phyloP scores from a whole-genome alignment of 1,284 basidiomycete species.

The Gymnopus androsaceus region DNA sequence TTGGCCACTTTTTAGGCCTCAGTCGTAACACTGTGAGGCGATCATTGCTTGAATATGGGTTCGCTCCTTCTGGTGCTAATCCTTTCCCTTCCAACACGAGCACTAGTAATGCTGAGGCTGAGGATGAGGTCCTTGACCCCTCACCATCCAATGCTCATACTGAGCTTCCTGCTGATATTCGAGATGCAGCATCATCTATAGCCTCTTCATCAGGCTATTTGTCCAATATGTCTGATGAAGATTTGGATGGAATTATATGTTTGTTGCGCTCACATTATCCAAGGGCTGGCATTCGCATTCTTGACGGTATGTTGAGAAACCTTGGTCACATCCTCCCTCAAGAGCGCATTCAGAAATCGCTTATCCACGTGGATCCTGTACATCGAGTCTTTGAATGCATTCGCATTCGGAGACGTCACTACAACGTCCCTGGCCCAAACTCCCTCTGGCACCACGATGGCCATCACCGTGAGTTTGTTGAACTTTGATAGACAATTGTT shows the following conservation, averaged over 20 bases:
- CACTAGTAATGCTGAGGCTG: background rate
- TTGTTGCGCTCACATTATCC: conserved; percentile 14
- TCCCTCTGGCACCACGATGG: conserved; percentile 21
- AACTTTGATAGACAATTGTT: background rate
- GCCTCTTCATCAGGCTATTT: background rate
- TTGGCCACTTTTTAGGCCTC: conserved; percentile 26
- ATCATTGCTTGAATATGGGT: conserved; percentile 26
- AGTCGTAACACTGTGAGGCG: conserved; percentile 20
- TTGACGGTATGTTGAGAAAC: conserved; percentile 12
- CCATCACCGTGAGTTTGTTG: conserved; percentile 9
- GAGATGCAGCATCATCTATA: background rate
- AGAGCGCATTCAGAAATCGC: conserved; percentile 9
- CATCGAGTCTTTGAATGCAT: conserved; percentile 17
- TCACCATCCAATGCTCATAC: too few species aligned
- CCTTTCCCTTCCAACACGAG: conserved; percentile 6
- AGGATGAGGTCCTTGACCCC: too few species aligned
- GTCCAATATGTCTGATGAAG: conserved; percentile 1
- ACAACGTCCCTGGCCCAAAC: conserved; percentile 16
- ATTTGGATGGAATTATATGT: conserved; percentile 12
- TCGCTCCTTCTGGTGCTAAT: conserved; percentile 20
- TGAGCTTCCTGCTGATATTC: background rate
- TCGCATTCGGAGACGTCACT: conserved; percentile 6
- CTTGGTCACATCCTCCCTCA: conserved; percentile 13
- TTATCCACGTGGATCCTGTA: conserved; percentile 15
- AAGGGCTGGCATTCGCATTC: background rate